phyloP scores from a whole-genome alignment of 192 early-diverging fungal genomes.

The Mortierella alpina region DNA sequence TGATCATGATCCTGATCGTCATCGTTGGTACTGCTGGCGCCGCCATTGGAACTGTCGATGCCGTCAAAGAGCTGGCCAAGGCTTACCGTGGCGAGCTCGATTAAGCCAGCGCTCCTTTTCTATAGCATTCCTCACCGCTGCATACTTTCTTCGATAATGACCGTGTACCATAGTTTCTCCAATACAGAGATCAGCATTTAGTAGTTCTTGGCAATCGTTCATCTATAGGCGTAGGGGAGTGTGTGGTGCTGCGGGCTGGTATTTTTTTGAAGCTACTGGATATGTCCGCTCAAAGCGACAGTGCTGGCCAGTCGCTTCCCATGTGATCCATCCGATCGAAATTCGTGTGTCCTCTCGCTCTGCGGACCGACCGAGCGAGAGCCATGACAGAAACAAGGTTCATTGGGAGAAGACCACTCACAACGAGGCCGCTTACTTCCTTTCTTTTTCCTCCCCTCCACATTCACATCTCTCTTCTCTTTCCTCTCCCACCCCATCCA shows the following conservation, averaged over 20 bases:
- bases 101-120: neutral
- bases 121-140: neutral
- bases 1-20: slow-evolving; percentile 37
- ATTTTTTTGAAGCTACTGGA: too few relatives aligned
- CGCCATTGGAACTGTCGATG: slow-evolving; percentile 72
- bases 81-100: slow-evolving; percentile 57
- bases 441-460: neutral
- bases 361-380: neutral
- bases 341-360: neutral
- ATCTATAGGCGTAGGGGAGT: too few relatives aligned
- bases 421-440: neutral
- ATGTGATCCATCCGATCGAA: slow-evolving; percentile 33
- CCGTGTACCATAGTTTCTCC: neutral
- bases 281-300: slow-evolving; percentile 15
- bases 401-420: neutral
- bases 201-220: too few relatives aligned
- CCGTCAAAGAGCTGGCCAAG: slow-evolving; percentile 66
- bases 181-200: too few relatives aligned
- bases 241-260: neutral
- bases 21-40: slow-evolving; percentile 70
- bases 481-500: neutral
- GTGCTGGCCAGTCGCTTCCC: neutral
- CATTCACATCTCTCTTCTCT: neutral
- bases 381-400: slow-evolving; percentile 8
- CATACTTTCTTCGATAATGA: slow-evolving; percentile 2